Percentiles rank a stretch among this genome's conserved stretches.
These are phyloP conservation scores for Claviceps capensis DNA, from an alignment of 2,329 filamentous ascomycete genomes.

Conservation along the genomic window DNA sequence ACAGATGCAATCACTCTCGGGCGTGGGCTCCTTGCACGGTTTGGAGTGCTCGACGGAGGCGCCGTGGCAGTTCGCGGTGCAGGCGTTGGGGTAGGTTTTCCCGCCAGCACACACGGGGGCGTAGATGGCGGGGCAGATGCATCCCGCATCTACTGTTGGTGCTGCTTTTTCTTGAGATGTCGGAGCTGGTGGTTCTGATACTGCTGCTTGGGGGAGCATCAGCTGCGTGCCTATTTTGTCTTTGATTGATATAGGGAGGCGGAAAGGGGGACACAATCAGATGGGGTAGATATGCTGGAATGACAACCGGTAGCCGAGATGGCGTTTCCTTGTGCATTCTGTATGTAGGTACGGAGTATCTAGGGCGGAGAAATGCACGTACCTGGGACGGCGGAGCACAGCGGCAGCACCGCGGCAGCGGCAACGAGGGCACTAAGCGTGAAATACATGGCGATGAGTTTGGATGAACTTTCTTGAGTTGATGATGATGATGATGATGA, in stretches of 20 bases:
- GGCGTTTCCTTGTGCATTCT: too few species aligned
- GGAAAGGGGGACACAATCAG: too few species aligned
- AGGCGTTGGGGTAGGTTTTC: background rate
- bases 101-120: background rate
- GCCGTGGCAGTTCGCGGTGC: background rate
- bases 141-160: too few species aligned
- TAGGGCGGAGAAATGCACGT: background rate
- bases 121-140: background rate
- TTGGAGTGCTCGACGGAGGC: background rate
- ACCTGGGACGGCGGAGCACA: constrained; percentile 56
- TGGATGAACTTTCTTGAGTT: too few species aligned
- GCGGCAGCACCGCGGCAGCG: constrained; percentile 30
- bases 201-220: too few species aligned
- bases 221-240: too few species aligned
- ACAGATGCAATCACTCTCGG: background rate
- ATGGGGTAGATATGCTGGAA: too few species aligned
- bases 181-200: too few species aligned
- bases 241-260: too few species aligned
- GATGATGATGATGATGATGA: background rate
- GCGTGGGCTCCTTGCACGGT: background rate
- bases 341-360: too few species aligned
- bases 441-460: constrained; percentile 40
- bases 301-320: too few species aligned
- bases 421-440: constrained; percentile 53
- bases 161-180: too few species aligned